Evolutionary conservation across 768 basidiomycete genomes (phyloP).

Genomic region (Kwoniella bestiolae): DNA sequence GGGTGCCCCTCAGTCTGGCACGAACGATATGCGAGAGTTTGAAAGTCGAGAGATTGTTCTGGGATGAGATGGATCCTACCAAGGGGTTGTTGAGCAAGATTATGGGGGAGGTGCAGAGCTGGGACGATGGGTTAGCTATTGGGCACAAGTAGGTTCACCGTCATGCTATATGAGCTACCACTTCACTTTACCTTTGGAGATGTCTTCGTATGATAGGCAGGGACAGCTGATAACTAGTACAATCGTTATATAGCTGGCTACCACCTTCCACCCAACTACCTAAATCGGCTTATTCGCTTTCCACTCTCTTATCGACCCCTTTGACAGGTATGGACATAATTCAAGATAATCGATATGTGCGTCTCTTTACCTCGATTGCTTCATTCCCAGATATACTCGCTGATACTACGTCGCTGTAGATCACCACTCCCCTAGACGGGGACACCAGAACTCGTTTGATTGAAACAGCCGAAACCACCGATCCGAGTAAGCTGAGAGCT

Average conservation of each 20-base stretch:
- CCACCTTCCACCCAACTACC: conserved; percentile 28
- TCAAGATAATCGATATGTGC: conserved; percentile 34
- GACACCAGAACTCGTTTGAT: conserved; percentile 16
- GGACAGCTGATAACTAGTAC: not conserved
- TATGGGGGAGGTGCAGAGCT: conserved; percentile 30
- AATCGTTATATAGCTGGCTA: conserved; percentile 30
- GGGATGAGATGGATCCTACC: conserved; percentile 4
- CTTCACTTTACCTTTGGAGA: not conserved
- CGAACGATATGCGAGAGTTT: conserved; percentile 13
- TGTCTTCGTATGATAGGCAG: not conserved
- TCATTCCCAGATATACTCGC: too few relatives aligned
- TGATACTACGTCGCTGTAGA: conserved; percentile 30
- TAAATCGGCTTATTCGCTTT: conserved; percentile 36
- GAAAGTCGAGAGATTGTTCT: conserved; percentile 31
- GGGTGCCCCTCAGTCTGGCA: conserved; percentile 26
- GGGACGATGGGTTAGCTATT: conserved; percentile 35
- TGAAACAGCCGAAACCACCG: conserved; percentile 3
- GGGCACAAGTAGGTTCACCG: conserved; percentile 38
- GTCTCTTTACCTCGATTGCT: conserved; percentile 2
- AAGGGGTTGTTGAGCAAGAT: conserved; percentile 28
- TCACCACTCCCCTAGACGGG: conserved; percentile 27
- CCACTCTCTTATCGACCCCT: conserved; percentile 27
- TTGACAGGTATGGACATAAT: conserved; percentile 28
- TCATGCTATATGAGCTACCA: not conserved
- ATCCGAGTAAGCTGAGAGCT: conserved; percentile 24